Conservation (phyloP, 1,139 yeast genomes). For the Meyerozyma smithsonii region DNA sequence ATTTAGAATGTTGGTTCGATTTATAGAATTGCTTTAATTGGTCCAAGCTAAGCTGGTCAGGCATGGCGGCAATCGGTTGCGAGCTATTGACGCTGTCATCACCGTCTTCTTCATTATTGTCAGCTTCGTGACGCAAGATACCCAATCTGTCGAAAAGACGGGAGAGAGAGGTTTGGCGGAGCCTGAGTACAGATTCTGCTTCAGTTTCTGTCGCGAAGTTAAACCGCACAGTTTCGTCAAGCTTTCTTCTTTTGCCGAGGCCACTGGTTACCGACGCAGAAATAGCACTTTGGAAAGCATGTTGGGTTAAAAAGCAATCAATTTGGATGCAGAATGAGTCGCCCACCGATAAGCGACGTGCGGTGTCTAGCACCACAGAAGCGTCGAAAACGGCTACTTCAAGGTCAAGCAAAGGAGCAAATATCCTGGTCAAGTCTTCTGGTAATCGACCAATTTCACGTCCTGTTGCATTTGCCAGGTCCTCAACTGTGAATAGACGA, state of each 20-base stretch:
- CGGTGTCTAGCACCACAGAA: constrained; percentile 55
- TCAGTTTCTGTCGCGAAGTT: constrained; percentile 45
- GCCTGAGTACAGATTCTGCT: constrained; percentile 48
- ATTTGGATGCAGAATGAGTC: constrained; percentile 63
- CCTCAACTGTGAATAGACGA: constrained; percentile 26
- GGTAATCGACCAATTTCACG: constrained; percentile 77
- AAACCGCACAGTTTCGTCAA: constrained; percentile 13
- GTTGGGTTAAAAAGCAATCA: constrained; percentile 52
- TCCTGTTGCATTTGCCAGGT: constrained; percentile 16
- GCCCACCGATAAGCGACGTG: constrained; percentile 60
- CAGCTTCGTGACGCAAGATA: constrained; percentile 10
- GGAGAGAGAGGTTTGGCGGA: constrained; percentile 54
- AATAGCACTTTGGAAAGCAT: constrained; percentile 37
- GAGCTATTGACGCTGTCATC: constrained; percentile 4
- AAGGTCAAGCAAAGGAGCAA: constrained; percentile 62
- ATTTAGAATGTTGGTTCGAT: constrained; percentile 53
- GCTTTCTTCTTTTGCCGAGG: constrained; percentile 11
- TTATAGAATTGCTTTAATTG: constrained; percentile 74
- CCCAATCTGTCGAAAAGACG: constrained; percentile 49
- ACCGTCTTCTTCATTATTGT: constrained; percentile 8
- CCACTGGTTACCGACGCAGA: background rate
- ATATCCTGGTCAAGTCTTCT: constrained; percentile 63
- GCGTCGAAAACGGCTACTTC: constrained; percentile 53
- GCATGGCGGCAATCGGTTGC: constrained; percentile 8
- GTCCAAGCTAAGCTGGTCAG: constrained; percentile 54